These are phyloP conservation scores for Zymoseptoria pseudotritici DNA, from an alignment of 2,329 filamentous ascomycete genomes.

Conservation along the genomic window DNA sequence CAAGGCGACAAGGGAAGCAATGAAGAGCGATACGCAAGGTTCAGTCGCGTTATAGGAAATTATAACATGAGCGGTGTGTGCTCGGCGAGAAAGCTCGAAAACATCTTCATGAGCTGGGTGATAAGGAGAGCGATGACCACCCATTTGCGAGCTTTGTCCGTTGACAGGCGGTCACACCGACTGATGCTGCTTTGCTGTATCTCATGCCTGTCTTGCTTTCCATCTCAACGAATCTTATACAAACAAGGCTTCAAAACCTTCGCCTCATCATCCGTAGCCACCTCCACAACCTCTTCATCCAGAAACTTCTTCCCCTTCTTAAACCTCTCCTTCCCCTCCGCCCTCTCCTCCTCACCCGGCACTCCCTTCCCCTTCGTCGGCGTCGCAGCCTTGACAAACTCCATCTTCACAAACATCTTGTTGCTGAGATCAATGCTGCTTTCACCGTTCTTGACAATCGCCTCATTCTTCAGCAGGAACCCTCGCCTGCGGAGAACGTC, in stretches of 20 bases:
- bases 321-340: constrained; percentile 26
- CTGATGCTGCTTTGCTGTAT: background rate
- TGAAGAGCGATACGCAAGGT: too few species aligned
- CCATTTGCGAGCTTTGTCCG: too few species aligned
- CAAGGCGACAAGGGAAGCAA: too few species aligned
- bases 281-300: constrained; percentile 49
- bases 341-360: constrained; percentile 33
- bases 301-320: constrained; percentile 50
- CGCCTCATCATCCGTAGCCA: constrained; percentile 52
- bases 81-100: too few species aligned
- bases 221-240: constrained; percentile 77
- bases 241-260: constrained; percentile 89
- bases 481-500: constrained; percentile 73
- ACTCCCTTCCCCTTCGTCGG: constrained; percentile 70
- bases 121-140: too few species aligned
- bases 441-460: constrained; percentile 44
- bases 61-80: too few species aligned
- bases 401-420: constrained; percentile 98
- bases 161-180: background rate
- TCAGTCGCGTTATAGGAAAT: too few species aligned
- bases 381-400: constrained; percentile 76
- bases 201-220: too few species aligned
- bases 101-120: too few species aligned
- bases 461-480: constrained; percentile 58
- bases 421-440: constrained; percentile 71